These are phyloP conservation scores for Hordeum marinum DNA, from an alignment of 176 grass and related monocot genomes.

Conservation along the genomic window DNA sequence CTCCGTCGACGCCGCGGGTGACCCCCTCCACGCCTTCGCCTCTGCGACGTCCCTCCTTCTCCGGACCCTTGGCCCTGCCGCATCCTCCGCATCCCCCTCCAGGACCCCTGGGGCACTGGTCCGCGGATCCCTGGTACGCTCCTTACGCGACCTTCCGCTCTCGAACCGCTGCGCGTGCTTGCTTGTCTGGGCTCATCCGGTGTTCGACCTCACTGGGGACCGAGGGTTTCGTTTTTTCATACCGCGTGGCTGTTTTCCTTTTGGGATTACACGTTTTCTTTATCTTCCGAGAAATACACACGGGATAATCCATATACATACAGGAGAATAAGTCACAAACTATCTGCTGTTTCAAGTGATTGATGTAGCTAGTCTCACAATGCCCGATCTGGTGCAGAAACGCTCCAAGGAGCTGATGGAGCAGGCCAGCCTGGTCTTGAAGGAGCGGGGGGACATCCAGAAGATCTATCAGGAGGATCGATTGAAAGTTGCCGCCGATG, in stretches of 20 bases:
- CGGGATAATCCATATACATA: background rate
- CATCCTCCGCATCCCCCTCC: constrained; percentile 10
- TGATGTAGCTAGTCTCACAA: background rate
- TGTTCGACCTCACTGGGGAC: background rate
- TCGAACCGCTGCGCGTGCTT: background rate
- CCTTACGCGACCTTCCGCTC: background rate
- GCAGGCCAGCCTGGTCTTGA: constrained; percentile 21
- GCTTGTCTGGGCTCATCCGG: background rate
- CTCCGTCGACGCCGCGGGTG: background rate
- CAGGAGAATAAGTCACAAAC: background rate
- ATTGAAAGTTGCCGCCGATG: background rate
- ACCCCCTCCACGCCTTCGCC: constrained; percentile 14
- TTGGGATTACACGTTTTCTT: background rate
- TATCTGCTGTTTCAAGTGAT: background rate
- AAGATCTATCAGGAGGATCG: constrained; percentile 20
- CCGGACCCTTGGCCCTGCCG: constrained; percentile 30
- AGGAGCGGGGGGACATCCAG: constrained; percentile 13
- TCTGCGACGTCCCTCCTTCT: constrained; percentile 32
- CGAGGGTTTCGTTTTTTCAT: constrained; percentile 19
- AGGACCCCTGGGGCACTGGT: constrained; percentile 24
- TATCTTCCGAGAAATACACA: background rate
- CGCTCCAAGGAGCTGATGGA: constrained; percentile 33
- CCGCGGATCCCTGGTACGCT: constrained; percentile 6
- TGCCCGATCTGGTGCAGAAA: background rate
- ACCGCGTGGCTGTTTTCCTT: background rate